Percentiles rank a stretch among this genome's conserved stretches.
phyloP scores from a whole-genome alignment of 129 eudicot species.

The Centaurea solstitialis region DNA sequence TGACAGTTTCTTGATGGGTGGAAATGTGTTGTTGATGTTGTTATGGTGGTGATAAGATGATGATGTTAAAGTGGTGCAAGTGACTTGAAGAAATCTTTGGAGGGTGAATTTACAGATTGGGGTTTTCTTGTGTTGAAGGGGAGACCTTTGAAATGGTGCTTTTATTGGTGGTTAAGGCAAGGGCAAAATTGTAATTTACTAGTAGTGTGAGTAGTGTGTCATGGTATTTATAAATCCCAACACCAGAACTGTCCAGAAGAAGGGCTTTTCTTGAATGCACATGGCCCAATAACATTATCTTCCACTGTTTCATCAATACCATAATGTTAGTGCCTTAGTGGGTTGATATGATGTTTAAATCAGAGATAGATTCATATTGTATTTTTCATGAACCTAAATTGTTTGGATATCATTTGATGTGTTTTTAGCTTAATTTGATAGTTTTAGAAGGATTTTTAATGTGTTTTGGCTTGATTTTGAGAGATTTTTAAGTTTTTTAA shows the following conservation, averaged over 20 bases:
- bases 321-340: too few species aligned
- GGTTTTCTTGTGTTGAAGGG: conserved; percentile 9
- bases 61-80: not conserved
- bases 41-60: too few species aligned
- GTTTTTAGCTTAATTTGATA: too few species aligned
- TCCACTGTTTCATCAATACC: too few species aligned
- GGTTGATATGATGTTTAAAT: too few species aligned
- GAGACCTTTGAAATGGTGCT: conserved; percentile 14
- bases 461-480: too few species aligned
- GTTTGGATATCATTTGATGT: too few species aligned
- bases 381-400: too few species aligned
- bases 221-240: not conserved
- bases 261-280: conserved; percentile 18
- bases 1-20: conserved; percentile 25
- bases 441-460: too few species aligned
- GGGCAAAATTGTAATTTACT: conserved; percentile 20
- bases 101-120: conserved; percentile 18
- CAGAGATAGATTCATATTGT: too few species aligned
- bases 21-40: not conserved
- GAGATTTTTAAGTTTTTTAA: too few species aligned
- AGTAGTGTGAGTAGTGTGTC: too few species aligned
- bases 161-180: conserved; percentile 6
- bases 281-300: conserved; percentile 5
- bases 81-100: not conserved
- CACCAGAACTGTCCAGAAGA: conserved; percentile 8